Evolutionary conservation across 2,329 filamentous ascomycete species (phyloP).

Genomic region (Westerdykella sp.): DNA sequence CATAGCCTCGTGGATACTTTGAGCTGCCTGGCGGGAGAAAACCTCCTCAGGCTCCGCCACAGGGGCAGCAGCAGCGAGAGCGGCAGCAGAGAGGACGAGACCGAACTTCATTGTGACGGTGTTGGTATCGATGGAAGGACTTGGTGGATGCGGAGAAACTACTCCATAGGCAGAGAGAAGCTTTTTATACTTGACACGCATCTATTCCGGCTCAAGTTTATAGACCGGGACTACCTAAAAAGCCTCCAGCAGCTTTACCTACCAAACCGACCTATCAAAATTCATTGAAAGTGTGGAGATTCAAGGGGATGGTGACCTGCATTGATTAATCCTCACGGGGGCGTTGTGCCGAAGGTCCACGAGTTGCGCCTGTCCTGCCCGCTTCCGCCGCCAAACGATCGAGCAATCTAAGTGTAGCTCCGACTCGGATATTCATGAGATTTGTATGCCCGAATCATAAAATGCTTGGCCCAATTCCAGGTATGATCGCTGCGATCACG

Average conservation of each 20-base stretch:
- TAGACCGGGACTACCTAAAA: slow-evolving; percentile 1
- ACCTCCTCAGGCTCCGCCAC: slow-evolving; percentile 24
- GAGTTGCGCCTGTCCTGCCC: not conserved
- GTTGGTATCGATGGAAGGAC: slow-evolving; percentile 1
- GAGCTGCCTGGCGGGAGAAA: slow-evolving; percentile 27
- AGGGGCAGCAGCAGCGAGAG: slow-evolving; percentile 24
- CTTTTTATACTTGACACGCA: slow-evolving; percentile 5
- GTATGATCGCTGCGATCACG: slow-evolving; percentile 10
- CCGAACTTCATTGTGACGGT: slow-evolving; percentile 27
- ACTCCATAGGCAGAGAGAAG: not conserved
- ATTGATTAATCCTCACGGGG: slow-evolving; percentile 5
- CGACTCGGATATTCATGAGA: slow-evolving; percentile 4
- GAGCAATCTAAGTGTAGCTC: slow-evolving; percentile 5
- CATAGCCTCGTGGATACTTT: slow-evolving; percentile 52
- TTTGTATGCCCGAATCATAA: slow-evolving; percentile 5
- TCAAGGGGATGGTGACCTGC: not conserved
- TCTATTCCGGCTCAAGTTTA: not conserved
- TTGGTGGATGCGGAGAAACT: slow-evolving; percentile 1
- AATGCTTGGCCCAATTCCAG: slow-evolving; percentile 6
- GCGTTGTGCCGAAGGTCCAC: slow-evolving; percentile 3
- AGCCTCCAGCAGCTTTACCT: slow-evolving; percentile 1
- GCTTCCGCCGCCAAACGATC: not conserved
- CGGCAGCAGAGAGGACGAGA: slow-evolving; percentile 25
- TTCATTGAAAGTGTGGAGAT: not conserved
- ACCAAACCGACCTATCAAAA: not conserved